Percentiles rank a stretch among this genome's conserved stretches.
Evolutionary conservation across 1,284 basidiomycete species (phyloP).

Genomic region (Ustilago trichophora): DNA sequence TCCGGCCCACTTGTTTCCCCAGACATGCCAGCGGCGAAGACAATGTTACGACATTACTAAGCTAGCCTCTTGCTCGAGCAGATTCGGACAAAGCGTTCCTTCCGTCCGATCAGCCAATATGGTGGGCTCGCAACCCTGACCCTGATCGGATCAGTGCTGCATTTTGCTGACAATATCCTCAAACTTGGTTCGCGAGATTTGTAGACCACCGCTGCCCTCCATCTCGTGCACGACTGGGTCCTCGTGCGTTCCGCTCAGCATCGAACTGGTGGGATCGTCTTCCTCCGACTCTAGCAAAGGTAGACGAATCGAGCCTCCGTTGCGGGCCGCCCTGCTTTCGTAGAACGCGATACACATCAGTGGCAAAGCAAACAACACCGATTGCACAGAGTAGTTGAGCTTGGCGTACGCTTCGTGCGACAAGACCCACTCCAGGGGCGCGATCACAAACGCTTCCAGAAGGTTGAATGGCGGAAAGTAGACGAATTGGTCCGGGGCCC

Average conservation of each 20-base stretch:
- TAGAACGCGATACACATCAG: constrained; percentile 56
- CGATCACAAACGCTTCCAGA: constrained; percentile 80
- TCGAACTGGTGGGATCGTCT: constrained; percentile 11
- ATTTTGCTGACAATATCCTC: constrained; percentile 37
- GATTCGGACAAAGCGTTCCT: too few relatives aligned
- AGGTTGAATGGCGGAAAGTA: constrained; percentile 77
- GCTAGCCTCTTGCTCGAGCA: too few relatives aligned
- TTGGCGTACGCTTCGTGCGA: constrained; percentile 45
- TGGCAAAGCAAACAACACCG: constrained; percentile 45
- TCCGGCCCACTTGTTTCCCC: not conserved
- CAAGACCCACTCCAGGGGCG: constrained; percentile 79
- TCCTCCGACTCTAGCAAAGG: constrained; percentile 18
- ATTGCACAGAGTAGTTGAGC: constrained; percentile 48
- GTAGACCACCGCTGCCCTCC: constrained; percentile 32
- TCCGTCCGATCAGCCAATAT: too few relatives aligned
- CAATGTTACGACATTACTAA: constrained; percentile 1
- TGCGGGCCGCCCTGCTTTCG: constrained; percentile 38
- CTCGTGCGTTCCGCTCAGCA: constrained; percentile 29
- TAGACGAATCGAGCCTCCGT: constrained; percentile 36
- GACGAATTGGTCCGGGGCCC: constrained; percentile 77
- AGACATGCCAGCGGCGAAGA: not conserved
- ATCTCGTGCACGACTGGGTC: constrained; percentile 51
- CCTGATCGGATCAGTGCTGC: constrained; percentile 6
- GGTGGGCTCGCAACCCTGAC: not conserved
- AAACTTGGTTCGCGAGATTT: constrained; percentile 44